Evolutionary conservation across 257 asterid species (phyloP).

Genomic region (Gynochthodes officinalis): DNA sequence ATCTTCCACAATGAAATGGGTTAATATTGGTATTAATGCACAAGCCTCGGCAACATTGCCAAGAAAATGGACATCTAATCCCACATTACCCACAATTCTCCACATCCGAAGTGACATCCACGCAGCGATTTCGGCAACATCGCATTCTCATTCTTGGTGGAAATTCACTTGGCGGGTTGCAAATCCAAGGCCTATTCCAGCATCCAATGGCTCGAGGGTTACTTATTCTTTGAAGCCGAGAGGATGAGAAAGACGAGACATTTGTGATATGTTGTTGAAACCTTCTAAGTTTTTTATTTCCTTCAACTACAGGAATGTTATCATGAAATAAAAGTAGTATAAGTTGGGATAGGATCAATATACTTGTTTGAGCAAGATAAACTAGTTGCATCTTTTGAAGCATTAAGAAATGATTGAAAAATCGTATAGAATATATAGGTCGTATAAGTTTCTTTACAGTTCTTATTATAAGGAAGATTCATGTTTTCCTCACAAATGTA

Average conservation of each 20-base stretch:
- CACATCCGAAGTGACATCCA: slow-evolving; percentile 46
- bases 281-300: slow-evolving; percentile 1
- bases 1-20: too few species aligned
- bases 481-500: slow-evolving; percentile 15
- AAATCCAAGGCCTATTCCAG: slow-evolving; percentile 56
- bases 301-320: slow-evolving; percentile 7
- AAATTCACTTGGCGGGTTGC: slow-evolving; percentile 28
- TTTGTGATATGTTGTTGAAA: slow-evolving; percentile 17
- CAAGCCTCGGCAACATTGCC: too few species aligned
- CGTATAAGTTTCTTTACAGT: not conserved
- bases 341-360: not conserved
- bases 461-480: slow-evolving; percentile 2
- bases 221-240: slow-evolving; percentile 33
- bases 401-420: not conserved
- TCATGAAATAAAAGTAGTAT: not conserved
- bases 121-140: slow-evolving; percentile 61
- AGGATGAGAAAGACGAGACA: slow-evolving; percentile 30
- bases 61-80: too few species aligned
- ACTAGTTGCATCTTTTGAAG: not conserved
- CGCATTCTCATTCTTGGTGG: slow-evolving; percentile 26
- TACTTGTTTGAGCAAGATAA: not conserved
- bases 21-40: too few species aligned
- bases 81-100: slow-evolving; percentile 67
- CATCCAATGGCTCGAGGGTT: slow-evolving; percentile 47
- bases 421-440: not conserved